A percentile compares a stretch with the other conserved stretches of the same genome.
These are phyloP conservation scores for Ottelia alismoides DNA, from an alignment of 106 monocot species.

Conservation along the genomic window DNA sequence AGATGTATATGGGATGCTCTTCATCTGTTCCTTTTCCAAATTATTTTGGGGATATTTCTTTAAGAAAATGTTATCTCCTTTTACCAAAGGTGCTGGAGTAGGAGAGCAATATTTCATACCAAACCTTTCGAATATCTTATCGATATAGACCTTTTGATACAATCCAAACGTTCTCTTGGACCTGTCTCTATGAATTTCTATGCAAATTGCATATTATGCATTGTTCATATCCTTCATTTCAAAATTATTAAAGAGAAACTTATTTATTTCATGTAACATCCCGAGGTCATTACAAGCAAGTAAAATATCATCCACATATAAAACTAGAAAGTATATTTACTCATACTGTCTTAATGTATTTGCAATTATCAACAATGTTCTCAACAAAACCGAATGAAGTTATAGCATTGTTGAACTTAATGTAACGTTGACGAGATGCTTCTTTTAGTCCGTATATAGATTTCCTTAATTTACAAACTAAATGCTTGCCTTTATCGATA, in stretches of 20 bases:
- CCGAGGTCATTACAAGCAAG: background rate
- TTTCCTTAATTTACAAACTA: too few species aligned
- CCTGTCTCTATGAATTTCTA: constrained; percentile 1
- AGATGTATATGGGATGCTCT: background rate
- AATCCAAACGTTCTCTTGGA: background rate
- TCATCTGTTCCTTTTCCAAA: constrained; percentile 1
- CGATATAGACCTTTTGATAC: background rate
- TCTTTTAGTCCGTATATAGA: too few species aligned
- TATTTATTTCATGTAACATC: background rate
- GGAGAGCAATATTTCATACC: background rate
- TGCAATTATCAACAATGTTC: too few species aligned
- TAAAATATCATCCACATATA: constrained; percentile 8
- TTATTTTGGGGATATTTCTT: background rate
- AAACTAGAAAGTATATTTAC: background rate
- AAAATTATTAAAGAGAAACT: constrained; percentile 8
- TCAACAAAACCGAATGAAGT: too few species aligned
- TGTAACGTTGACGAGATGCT: too few species aligned
- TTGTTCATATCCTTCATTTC: constrained; percentile 8
- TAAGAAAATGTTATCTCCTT: background rate
- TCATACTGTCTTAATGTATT: constrained; percentile 3
- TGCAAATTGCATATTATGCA: background rate
- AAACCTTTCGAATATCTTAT: constrained; percentile 1
- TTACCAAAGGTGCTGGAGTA: background rate
- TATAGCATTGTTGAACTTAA: too few species aligned
- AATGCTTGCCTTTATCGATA: too few species aligned